Conservation (phyloP, 116 monocot genomes). For the Dioscorea cayenensis region DNA sequence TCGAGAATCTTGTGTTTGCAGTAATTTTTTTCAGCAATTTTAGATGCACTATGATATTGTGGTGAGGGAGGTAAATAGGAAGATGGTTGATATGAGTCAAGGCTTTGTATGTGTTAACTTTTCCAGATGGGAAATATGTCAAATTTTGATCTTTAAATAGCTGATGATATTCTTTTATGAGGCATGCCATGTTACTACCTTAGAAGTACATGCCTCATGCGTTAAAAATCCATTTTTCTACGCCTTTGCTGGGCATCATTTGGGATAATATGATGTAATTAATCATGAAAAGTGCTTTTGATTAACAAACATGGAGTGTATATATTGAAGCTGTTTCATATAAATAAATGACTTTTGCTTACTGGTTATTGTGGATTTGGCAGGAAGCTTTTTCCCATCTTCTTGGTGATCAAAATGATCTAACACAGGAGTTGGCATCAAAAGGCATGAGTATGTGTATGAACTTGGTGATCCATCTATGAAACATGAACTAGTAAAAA, state of each 20-base stretch:
- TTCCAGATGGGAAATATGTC: no score
- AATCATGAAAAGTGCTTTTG: no score
- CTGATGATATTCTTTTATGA: no score
- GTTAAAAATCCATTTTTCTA: no score
- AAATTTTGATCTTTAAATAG: no score
- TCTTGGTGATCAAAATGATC: conserved; percentile 91
- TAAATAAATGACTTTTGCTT: no score
- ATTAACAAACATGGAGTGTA: no score
- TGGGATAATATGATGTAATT: no score
- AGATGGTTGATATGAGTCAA: background rate
- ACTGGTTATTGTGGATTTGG: conserved; percentile 8
- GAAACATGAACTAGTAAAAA: conserved; percentile 82
- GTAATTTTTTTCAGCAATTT: background rate
- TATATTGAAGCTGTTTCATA: no score
- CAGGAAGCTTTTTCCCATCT: conserved; percentile 96
- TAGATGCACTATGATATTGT: background rate
- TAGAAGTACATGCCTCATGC: no score
- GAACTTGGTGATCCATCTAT: conserved; percentile 91
- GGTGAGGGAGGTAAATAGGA: background rate
- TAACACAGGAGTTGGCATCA: conserved; percentile 98
- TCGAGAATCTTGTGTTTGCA: background rate
- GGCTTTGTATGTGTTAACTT: background rate
- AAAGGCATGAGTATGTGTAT: conserved; percentile 99
- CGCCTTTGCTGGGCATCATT: no score
- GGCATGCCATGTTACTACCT: no score